phyloP scores from a whole-genome alignment of 1,284 basidiomycete genomes.

The Cutaneotrichosporon mucoides region DNA sequence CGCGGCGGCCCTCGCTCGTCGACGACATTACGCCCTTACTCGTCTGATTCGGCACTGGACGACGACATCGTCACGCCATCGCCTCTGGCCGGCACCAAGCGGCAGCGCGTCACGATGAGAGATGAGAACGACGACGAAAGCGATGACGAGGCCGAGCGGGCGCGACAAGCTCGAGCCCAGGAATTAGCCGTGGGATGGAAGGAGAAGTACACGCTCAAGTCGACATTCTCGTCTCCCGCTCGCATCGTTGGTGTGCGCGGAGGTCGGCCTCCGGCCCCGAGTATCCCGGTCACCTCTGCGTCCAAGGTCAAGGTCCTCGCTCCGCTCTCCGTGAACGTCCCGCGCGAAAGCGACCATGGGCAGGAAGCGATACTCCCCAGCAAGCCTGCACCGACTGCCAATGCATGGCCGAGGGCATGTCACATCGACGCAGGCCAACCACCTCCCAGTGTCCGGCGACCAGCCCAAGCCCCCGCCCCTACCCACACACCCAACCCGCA shows the following conservation, averaged over 20 bases:
- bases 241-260: background rate
- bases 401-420: no score
- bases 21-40: background rate
- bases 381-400: no score
- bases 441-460: no score
- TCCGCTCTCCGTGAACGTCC: background rate
- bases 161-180: slow-evolving; percentile 24
- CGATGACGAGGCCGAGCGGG: slow-evolving; percentile 11
- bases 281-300: background rate
- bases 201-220: slow-evolving; percentile 38
- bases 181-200: slow-evolving; percentile 39
- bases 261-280: background rate
- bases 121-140: slow-evolving; percentile 20
- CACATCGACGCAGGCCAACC: no score
- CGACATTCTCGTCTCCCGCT: slow-evolving; percentile 2
- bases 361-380: no score
- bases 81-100: background rate
- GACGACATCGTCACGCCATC: slow-evolving; percentile 33
- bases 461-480: no score
- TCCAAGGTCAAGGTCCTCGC: background rate
- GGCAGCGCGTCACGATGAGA: no score
- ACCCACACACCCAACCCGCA: no score
- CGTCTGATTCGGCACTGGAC: slow-evolving; percentile 32
- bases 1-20: background rate
- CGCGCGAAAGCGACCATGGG: background rate